Base-by-base conservation (phyloP, 2,329 filamentous ascomycete species). In the Calonectria pteridis region DNA sequence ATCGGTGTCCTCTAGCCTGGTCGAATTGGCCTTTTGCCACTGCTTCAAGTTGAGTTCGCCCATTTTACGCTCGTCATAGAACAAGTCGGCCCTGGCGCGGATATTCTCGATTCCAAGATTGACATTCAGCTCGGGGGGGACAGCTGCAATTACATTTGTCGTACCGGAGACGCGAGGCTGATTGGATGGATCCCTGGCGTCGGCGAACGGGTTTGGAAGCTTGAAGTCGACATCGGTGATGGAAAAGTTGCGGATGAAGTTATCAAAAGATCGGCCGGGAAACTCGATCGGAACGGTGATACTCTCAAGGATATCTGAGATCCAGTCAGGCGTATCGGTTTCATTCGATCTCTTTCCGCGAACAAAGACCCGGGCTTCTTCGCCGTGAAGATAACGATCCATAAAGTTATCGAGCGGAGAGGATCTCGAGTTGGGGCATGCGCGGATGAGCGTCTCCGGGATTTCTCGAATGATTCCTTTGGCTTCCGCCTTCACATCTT, bases 121-220 rank as follows among this genome's bases (percentile, higher is more conserved):
- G 77, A 98, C 93, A 80, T 98, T 95, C 89, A 98, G 93, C 82
- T 98, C 94, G 53, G 94, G 89, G 0, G 97, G 97, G 40, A 98
- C 84, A 14, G 88, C 91, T 31, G 97, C 93, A 23, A 96, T 87
- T 14, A 96, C 96, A 73, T 94, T 88, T 58, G 98, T 93, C 26
- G 93, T 93, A 4, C 96, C 96, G 35, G 95, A 98, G 20, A 99
- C 92, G 69, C 91, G 92, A 13, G 96, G 95, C 69, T 93, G 91
- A 5, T 93, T 89, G 65, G 93, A 91, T 0, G 95, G 94, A 14
- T 93, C 91, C 71, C 90, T 91, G 0, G 94, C 94, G 23, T 95
- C 92, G 3, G 95, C 94, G 79, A 93, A 91, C 0, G 94, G 94
- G 79, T 95, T 92, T 0, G 97, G 97, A 58, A 99, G 86, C 63